Evolutionary conservation across 805 yeast species (phyloP), one percentile per base, ranked within the genome.

Genomic region (Monosporozyma solicola): DNA sequence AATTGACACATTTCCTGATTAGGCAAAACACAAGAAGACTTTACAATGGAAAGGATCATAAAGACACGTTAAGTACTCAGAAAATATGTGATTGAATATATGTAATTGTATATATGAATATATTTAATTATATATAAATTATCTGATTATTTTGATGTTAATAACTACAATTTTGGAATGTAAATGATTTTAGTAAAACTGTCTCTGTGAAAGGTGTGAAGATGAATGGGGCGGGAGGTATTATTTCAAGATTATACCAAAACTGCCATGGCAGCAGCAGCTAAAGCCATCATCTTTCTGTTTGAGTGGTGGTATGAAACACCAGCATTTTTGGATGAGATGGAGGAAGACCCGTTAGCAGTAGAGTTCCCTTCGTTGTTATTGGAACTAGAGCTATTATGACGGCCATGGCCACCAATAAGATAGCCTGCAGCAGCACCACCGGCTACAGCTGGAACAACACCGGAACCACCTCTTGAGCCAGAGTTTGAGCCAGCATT

Each of bases 401-500:
- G 29, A 27, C 37, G 89, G 15, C 16, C n/a, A 31, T n/a, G 31
- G 3, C 50, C n/a, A 31, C 51, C 54, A 11, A 32, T 32, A 27
- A 37, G 16, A 20, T 35, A 32, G 45, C 51, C 54, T 6, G 49
- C 52, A 31, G 43, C 49, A 47, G 54, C 55, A 39, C 53, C 54
- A 20, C 15, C 43, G 5, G 20, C 43, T 5, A 22, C 43, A 29
- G 50, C 57, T 20, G 50, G 51, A 13, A 41, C 54, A 31, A 39
- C 51, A 27, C 25, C 37, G 10, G 43, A 43, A 29, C 33, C 50
- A 41, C 39, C 39, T 35, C 31, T 32, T n/a, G 44, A 24, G 29
- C 53, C 43, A 20, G 48, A 45, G 5, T 41, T 41, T 4, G 50
- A 29, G 25, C 49, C 50, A n/a, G 49, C 22, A 22, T 51, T 46